phyloP scores from a whole-genome alignment of 768 basidiomycete genomes.

The Phanerodontia chrysosporium region DNA sequence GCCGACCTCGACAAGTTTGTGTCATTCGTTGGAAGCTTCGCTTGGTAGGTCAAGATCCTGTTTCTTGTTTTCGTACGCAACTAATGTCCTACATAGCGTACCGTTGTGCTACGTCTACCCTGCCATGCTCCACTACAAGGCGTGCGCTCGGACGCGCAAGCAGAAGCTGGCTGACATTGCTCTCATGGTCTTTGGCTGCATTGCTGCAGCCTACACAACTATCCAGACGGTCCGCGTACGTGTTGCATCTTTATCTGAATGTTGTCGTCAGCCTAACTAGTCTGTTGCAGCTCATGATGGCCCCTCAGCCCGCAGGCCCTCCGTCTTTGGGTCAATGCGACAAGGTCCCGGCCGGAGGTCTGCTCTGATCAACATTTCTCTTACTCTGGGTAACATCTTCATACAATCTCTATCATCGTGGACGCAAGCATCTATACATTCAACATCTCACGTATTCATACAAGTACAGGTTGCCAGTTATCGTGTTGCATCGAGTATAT shows the following conservation, averaged over 20 bases:
- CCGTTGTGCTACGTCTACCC: conserved; percentile 95
- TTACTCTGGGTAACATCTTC: not conserved
- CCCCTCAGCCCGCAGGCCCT: conserved; percentile 37
- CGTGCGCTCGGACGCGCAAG: conserved; percentile 67
- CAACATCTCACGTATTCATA: not conserved
- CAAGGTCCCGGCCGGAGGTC: conserved; percentile 1
- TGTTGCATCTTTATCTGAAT: not conserved
- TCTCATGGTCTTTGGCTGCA: conserved; percentile 71
- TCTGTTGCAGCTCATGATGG: conserved; percentile 52
- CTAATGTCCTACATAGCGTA: conserved; percentile 39
- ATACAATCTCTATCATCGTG: not conserved
- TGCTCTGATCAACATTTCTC: not conserved
- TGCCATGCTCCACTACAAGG: conserved; percentile 87
- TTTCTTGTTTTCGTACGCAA: conserved; percentile 2
- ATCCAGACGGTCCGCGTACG: conserved; percentile 69
- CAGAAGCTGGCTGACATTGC: conserved; percentile 66
- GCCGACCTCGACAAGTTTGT: conserved; percentile 95
- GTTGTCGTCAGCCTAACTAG: not conserved
- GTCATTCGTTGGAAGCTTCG: conserved; percentile 87
- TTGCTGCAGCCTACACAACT: conserved; percentile 76
- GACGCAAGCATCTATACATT: not conserved
- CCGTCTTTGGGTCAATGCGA: conserved; percentile 27
- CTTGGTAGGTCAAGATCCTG: conserved; percentile 58
- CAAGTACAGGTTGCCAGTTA: not conserved
- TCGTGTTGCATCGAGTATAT: not conserved